Base-by-base conservation (phyloP, 495 filamentous ascomycete genomes). In the Endocarpon pusillum region DNA sequence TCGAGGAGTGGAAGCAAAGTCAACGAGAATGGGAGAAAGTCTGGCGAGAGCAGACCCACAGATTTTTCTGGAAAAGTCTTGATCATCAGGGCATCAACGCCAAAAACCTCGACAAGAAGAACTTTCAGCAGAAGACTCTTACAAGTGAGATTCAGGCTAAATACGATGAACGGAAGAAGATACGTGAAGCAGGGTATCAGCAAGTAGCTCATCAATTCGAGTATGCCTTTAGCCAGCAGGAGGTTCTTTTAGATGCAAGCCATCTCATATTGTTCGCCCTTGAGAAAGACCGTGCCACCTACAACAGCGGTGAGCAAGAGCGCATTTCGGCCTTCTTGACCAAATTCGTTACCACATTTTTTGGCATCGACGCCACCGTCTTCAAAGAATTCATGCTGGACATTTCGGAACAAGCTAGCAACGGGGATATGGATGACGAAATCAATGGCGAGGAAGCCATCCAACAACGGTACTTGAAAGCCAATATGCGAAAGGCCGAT, bases 11-110 rank as follows among this genome's bases (percentile, higher is more conserved):
- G 91, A 82, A 91, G 41, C 81, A 85, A 25, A 81, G 81, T 20
- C 84, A 82, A 67, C 81, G 89, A 17, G 91, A 96, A 49, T 99
- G 91, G 91, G 84, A 96, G 55, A 96, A 94, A 52, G 81, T 96
- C 16, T 99, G 91, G 91, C 82, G 85, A 36, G 75, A 77, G 36
- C 89, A 94, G 53, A 94, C 85, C 27, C 75, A 86, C 41, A 68
- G 75, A 40, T 81, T 86, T 49, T 94, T 93, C 55, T 86, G 86
- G 62, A 84, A 77, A 56, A 93, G 84, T 55, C 69, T 99, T 32
- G 91, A 99, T 41, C 91, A 96, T 46, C 87, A 93, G 64, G 81
- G 82, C 9, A 81, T 92, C 39, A 75, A 76, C 22, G 75, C 77
- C 42, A 92, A 86, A 55, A 60, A 63, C 20, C 69, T 66, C 7